These are phyloP conservation scores for Citrus cavaleriei DNA, from an alignment of 345 rosid genomes.

Conservation along the genomic window DNA sequence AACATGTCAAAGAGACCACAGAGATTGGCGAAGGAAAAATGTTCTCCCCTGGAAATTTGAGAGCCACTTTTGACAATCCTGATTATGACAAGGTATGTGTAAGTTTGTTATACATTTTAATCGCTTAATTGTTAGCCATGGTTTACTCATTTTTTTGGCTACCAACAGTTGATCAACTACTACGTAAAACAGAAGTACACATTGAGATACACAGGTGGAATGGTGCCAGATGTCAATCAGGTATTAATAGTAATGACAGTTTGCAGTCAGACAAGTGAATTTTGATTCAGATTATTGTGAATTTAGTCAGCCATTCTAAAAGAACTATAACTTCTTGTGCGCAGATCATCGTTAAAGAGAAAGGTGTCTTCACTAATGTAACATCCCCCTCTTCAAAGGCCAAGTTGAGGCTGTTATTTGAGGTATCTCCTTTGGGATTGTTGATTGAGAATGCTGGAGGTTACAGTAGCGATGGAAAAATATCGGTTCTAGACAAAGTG, in stretches of 20 bases:
- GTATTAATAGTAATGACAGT: conserved; percentile 17
- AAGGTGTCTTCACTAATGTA: conserved; percentile 93
- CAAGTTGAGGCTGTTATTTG: conserved; percentile 84
- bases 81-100: conserved; percentile 59
- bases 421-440: conserved; percentile 86
- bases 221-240: conserved; percentile 99
- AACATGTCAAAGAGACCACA: conserved; percentile 86
- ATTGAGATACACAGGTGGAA: conserved; percentile 98
- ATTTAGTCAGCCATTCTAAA: not conserved
- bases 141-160: not conserved
- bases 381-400: conserved; percentile 85
- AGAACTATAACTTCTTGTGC: not conserved
- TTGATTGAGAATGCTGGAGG: conserved; percentile 90
- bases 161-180: conserved; percentile 70
- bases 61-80: conserved; percentile 91
- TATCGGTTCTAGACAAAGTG: conserved; percentile 73
- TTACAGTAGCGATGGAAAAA: conserved; percentile 76
- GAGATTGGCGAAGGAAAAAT: conserved; percentile 87
- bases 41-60: conserved; percentile 95
- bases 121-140: not conserved
- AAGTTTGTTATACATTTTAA: not conserved
- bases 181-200: conserved; percentile 93
- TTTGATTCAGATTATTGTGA: not conserved
- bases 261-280: not conserved
- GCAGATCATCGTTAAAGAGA: conserved; percentile 94